A percentile compares a stretch with the other conserved stretches of the same genome.
These are phyloP conservation scores for Phlyctochytrium planicorne DNA, from an alignment of 192 early-diverging fungal species.

Conservation along the genomic window DNA sequence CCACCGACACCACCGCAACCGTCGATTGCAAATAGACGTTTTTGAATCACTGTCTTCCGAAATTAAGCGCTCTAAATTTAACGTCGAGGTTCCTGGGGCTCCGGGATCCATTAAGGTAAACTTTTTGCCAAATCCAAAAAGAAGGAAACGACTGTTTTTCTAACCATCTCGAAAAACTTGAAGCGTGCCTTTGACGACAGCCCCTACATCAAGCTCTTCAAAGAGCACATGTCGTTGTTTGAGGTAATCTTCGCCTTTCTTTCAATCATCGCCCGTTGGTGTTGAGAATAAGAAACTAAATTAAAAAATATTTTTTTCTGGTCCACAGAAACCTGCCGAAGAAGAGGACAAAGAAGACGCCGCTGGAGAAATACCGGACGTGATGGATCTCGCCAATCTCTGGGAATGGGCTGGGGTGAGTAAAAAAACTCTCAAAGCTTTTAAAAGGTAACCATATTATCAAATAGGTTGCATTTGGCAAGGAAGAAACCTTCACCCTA, in stretches of 20 bases:
- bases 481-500: conserved; percentile 56
- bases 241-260: conserved; percentile 29
- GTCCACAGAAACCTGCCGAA: conserved; percentile 31
- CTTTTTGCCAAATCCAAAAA: too few species aligned
- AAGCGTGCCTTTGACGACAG: conserved; percentile 21
- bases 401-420: conserved; percentile 65
- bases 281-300: conserved; percentile 3
- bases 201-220: conserved; percentile 21
- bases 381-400: conserved; percentile 53
- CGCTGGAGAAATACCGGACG: conserved; percentile 57
- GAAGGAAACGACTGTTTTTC: conserved; percentile 6
- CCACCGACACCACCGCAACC: background rate
- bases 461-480: conserved; percentile 48
- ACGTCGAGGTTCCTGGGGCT: conserved; percentile 24
- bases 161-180: too few species aligned
- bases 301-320: background rate
- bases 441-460: too few species aligned
- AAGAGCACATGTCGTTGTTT: conserved; percentile 39
- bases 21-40: conserved; percentile 30
- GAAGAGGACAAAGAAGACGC: conserved; percentile 40
- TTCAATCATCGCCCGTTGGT: conserved; percentile 11
- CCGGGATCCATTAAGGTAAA: conserved; percentile 16
- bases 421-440: conserved; percentile 24
- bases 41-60: conserved; percentile 47
- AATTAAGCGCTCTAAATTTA: conserved; percentile 41